Conservation (phyloP, 2,329 filamentous ascomycete species). For the Aspergillus piperis region DNA sequence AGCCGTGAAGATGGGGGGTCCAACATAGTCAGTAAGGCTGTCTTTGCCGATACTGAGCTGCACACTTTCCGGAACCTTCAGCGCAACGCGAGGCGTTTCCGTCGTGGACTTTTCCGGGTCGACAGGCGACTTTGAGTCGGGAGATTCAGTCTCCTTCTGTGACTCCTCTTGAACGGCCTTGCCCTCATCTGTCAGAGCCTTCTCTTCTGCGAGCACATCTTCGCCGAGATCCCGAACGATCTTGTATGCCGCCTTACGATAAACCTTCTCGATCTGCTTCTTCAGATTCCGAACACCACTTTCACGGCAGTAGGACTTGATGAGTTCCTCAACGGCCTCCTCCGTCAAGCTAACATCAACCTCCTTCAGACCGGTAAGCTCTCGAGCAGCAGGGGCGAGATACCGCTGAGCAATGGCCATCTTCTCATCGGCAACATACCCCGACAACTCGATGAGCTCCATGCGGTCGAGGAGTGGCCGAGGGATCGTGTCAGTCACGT, state of each 20-base stretch:
- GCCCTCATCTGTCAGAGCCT: slow-evolving; percentile 81
- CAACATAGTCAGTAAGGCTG: slow-evolving; percentile 94
- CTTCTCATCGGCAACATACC: slow-evolving; percentile 97
- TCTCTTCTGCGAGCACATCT: slow-evolving; percentile 74
- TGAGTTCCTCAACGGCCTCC: slow-evolving; percentile 90
- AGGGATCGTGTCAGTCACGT: slow-evolving; percentile 98
- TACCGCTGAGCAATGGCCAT: slow-evolving; percentile 97
- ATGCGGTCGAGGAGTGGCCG: slow-evolving; percentile 91
- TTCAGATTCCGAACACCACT: slow-evolving; percentile 96
- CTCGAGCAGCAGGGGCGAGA: slow-evolving; percentile 89
- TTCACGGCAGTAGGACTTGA: slow-evolving; percentile 97
- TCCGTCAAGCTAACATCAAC: slow-evolving; percentile 86
- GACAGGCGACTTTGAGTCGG: slow-evolving; percentile 61
- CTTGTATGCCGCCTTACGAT: slow-evolving; percentile 93
- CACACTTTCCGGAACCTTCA: slow-evolving; percentile 83
- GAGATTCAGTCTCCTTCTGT: slow-evolving; percentile 57
- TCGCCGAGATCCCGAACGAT: slow-evolving; percentile 95
- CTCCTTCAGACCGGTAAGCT: slow-evolving; percentile 84
- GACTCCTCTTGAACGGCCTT: slow-evolving; percentile 71
- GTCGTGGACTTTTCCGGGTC: slow-evolving; percentile 41
- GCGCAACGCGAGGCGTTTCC: slow-evolving; percentile 68
- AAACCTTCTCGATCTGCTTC: slow-evolving; percentile 99
- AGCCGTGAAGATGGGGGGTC: slow-evolving; percentile 90
- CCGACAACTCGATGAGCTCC: slow-evolving; percentile 95
- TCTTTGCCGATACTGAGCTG: slow-evolving; percentile 84